Evolutionary conservation across 345 rosid genomes (phyloP).

Genomic region (Citrus mangshanensis): DNA sequence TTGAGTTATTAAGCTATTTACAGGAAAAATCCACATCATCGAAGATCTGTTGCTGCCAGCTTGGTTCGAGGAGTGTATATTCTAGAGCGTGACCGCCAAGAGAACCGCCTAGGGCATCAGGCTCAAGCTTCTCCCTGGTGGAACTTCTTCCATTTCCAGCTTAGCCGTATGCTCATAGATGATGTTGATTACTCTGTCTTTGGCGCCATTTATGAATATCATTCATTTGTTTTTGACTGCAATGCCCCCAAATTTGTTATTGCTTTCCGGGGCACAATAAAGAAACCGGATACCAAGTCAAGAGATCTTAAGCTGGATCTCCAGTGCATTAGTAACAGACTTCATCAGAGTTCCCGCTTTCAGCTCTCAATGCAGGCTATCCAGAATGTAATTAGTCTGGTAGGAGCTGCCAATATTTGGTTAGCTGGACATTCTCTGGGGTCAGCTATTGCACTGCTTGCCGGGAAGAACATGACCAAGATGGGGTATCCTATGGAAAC

Average conservation of each 20-base stretch:
- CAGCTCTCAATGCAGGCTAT: conserved; percentile 51
- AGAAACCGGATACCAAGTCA: conserved; percentile 35
- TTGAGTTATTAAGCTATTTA: background rate
- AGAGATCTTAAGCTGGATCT: conserved; percentile 54
- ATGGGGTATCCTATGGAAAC: conserved; percentile 40
- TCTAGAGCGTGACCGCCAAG: conserved; percentile 63
- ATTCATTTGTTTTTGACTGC: conserved; percentile 14
- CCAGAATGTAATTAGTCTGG: conserved; percentile 30
- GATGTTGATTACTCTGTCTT: conserved; percentile 56
- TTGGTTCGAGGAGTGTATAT: conserved; percentile 64
- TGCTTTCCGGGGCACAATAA: conserved; percentile 69
- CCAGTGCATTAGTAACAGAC: conserved; percentile 39
- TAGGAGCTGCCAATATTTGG: conserved; percentile 47
- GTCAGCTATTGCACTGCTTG: conserved; percentile 65
- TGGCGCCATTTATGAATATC: conserved; percentile 56
- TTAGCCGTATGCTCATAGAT: conserved; percentile 45
- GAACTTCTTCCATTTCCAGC: conserved; percentile 55
- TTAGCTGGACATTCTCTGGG: conserved; percentile 75
- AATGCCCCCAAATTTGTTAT: conserved; percentile 51
- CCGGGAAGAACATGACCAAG: conserved; percentile 55
- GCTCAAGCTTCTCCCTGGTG: conserved; percentile 66
- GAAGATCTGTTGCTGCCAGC: conserved; percentile 64
- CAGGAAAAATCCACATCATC: conserved; percentile 51
- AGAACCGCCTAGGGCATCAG: conserved; percentile 40
- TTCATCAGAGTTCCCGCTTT: conserved; percentile 51